Evolutionary conservation across 2,329 filamentous ascomycete species (phyloP), one percentile per base, ranked within the genome.

Genomic region (Xylaria sp.): DNA sequence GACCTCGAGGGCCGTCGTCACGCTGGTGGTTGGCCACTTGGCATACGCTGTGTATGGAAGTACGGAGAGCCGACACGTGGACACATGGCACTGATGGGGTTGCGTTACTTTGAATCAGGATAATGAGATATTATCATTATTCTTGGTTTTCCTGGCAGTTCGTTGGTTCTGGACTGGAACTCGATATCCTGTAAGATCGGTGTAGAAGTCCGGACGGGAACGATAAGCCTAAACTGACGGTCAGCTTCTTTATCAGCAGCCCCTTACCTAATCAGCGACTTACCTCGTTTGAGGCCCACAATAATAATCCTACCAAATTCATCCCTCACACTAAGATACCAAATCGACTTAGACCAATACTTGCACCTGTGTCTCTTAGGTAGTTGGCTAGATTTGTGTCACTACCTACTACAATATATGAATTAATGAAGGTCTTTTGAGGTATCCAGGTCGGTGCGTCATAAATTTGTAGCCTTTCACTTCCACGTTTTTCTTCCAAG

Each of bases 161-260:
- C 9, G 12, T 25, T 31, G 15, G 28, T 18, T 10, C 39, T 39
- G 20, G 56, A 18, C 49, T 49, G n/a, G 5, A 33, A 28, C 25
- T 31, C 46, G 56, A 54, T 60, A 36, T 48, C n/a, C 31, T 48
- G 25, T 49, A 55, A 18, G 31, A 23, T 20, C 20, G 52, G 58
- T 58, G 62, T 64, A 71, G 62, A 62, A 60, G 59, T 64, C 49
- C 20, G 39, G 18, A 36, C 31, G 39, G 33, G n/a, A 46, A 23
- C 55, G 56, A 72, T 71, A 69, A 71, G 62, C 62, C 59, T 62
- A 70, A 69, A 55, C 15, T 43, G 52, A 64, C 69, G 49, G 62
- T 70, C 69, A 68, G 28, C 31, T 36, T 56, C 46, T 48, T 20
- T 48, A 48, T 48, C 46, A 10, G 43, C 18, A 15, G 41, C 41